Evolutionary conservation across 768 basidiomycete genomes (phyloP).

Genomic region (Suillus plorans): DNA sequence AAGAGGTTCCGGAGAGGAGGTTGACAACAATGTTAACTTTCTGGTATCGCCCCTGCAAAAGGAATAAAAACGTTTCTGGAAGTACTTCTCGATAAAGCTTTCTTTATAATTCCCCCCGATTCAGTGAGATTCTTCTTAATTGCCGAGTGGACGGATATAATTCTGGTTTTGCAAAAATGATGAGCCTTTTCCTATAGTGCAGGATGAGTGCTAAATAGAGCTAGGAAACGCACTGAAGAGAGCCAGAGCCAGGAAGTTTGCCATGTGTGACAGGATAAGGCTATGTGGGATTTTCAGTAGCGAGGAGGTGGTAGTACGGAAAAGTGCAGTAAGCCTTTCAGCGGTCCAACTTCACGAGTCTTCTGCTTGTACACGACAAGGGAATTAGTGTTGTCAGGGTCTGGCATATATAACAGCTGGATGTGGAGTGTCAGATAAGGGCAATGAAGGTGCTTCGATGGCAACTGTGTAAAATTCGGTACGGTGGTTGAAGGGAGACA

Average conservation of each 20-base stretch:
- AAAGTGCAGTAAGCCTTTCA: constrained; percentile 38
- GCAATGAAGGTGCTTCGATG: constrained; percentile 46
- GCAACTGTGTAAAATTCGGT: constrained; percentile 63
- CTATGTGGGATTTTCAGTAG: constrained; percentile 37
- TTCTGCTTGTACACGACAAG: background rate
- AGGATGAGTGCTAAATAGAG: constrained; percentile 58
- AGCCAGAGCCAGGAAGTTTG: constrained; percentile 42
- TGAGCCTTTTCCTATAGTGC: constrained; percentile 57
- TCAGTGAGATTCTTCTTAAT: background rate
- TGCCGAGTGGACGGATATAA: constrained; percentile 34
- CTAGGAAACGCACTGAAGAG: constrained; percentile 56
- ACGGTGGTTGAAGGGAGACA: constrained; percentile 76
- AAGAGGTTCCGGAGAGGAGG: constrained; percentile 39
- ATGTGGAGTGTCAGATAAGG: constrained; percentile 20
- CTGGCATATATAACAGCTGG: constrained; percentile 36
- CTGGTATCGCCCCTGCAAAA: constrained; percentile 31
- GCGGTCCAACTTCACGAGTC: constrained; percentile 7
- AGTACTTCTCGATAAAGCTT: constrained; percentile 33
- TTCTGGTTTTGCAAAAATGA: constrained; percentile 60
- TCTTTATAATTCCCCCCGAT: constrained; percentile 35
- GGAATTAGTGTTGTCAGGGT: constrained; percentile 40
- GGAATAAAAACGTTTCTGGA: constrained; percentile 24
- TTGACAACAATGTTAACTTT: constrained; percentile 36
- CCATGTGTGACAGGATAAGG: constrained; percentile 39
- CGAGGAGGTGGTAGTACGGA: constrained; percentile 21